Base-by-base conservation (phyloP, 2,329 filamentous ascomycete species). In the Bipolaris zeicola region DNA sequence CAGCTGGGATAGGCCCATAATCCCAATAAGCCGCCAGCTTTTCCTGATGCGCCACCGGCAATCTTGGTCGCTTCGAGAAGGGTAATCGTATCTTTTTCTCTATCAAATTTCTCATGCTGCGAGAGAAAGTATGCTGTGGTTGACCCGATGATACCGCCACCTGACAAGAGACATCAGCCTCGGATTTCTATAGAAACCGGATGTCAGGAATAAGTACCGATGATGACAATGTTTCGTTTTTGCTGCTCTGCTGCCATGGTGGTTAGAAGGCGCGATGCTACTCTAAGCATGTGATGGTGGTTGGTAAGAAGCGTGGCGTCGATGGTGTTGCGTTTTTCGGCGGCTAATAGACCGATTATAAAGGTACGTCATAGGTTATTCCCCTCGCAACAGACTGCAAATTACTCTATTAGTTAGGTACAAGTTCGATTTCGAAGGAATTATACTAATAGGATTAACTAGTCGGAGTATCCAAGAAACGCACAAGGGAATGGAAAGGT, bases 41-140 rank as follows among this genome's bases (percentile, higher is more conserved):
- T 98, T 38, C 95, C 95, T 7, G 92, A 96, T 36, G 95, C 94
- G 22, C 91, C 94, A n/a, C 91, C 87, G 6, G 95, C 95, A 62
- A 98, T 88, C 42, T 87, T 83, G 3, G 87, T 87, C 0, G 95
- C 92, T 80, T 99, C 95, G 52, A 98, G 83, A 28, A 99, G 82
- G 1, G 90, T 96, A 68, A 98, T 89, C 50, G 82, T 88, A 74
- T 96, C 91, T 50, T 85, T 84, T 20, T 84, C 77, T 39, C 88
- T 87, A 73, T 95, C 84, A 79, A 90, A 98, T 28, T 85, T 87
- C 26, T 91, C 87, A 74, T 98, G 93, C 62, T 91, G 88, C 2
- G 92, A 95, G 41, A 98, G 82, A 72, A 88, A 98, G 77, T 98
- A 98, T 55, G 94, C 93, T 5, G 91, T 92, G 47, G 91, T 95